These are phyloP conservation scores for Ustilago loliicola DNA, from an alignment of 1,284 basidiomycete species.

Conservation along the genomic window DNA sequence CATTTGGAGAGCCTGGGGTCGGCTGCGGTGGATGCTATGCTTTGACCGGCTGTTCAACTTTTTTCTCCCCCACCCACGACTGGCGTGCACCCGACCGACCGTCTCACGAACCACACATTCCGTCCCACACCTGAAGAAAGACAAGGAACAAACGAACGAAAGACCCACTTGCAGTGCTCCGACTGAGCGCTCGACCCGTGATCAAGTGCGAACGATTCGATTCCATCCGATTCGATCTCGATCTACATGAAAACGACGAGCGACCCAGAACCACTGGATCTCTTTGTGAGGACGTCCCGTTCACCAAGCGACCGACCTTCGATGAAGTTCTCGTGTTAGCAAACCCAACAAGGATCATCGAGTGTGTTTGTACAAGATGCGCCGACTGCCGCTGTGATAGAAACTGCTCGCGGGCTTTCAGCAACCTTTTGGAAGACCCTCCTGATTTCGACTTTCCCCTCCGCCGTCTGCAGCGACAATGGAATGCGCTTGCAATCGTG, in stretches of 20 bases:
- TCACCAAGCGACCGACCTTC: background rate
- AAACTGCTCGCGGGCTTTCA: slow-evolving; percentile 16
- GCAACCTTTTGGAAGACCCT: slow-evolving; percentile 6
- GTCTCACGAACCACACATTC: background rate
- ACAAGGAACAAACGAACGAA: no score
- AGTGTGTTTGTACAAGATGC: slow-evolving; percentile 8
- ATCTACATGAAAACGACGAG: slow-evolving; percentile 8
- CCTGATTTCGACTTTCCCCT: background rate
- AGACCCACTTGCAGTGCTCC: slow-evolving; percentile 6
- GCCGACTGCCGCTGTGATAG: slow-evolving; percentile 21
- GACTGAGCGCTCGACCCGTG: slow-evolving; percentile 6
- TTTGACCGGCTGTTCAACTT: slow-evolving; percentile 34
- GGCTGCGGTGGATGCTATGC: slow-evolving; percentile 17
- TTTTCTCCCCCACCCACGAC: slow-evolving; percentile 18
- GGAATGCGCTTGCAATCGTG: slow-evolving; percentile 15
- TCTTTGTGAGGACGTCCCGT: background rate
- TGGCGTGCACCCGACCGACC: slow-evolving; percentile 26
- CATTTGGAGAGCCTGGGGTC: slow-evolving; percentile 53
- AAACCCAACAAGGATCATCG: background rate
- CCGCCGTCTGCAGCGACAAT: slow-evolving; percentile 40
- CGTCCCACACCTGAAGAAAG: no score
- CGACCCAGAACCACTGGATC: background rate
- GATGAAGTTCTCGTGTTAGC: slow-evolving; percentile 6
- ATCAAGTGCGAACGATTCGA: background rate
- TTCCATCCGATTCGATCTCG: background rate